These are phyloP conservation scores for Primulina huaijiensis DNA, from an alignment of 257 asterid genomes.

Conservation along the genomic window DNA sequence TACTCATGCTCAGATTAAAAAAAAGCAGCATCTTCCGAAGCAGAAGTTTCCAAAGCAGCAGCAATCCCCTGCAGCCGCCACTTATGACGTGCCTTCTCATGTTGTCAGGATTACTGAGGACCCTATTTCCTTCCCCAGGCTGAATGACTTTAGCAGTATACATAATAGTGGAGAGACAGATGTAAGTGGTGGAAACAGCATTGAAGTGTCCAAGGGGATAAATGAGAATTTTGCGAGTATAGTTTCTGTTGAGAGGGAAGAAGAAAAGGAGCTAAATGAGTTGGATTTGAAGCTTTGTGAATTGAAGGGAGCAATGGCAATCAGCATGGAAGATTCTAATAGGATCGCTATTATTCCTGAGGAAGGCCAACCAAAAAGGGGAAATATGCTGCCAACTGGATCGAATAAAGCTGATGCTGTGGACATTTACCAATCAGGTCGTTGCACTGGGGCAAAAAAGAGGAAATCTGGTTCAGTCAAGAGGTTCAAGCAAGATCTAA, in stretches of 20 bases:
- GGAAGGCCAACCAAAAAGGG: slow-evolving; percentile 28
- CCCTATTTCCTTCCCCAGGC: slow-evolving; percentile 30
- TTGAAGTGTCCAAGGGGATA: slow-evolving; percentile 35
- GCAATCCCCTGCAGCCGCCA: slow-evolving; percentile 50
- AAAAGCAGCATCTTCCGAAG: slow-evolving; percentile 30
- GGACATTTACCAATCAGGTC: slow-evolving; percentile 46
- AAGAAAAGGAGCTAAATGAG: slow-evolving; percentile 42
- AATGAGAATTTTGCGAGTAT: slow-evolving; percentile 40
- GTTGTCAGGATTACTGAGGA: slow-evolving; percentile 39
- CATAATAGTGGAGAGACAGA: slow-evolving; percentile 32
- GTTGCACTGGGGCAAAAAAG: slow-evolving; percentile 72
- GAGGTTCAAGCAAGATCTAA: slow-evolving; percentile 67
- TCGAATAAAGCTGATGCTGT: slow-evolving; percentile 36
- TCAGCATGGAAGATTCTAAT: slow-evolving; percentile 28
- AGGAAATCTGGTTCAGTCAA: slow-evolving; percentile 91
- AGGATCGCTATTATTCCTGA: slow-evolving; percentile 28
- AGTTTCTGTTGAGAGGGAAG: slow-evolving; percentile 32
- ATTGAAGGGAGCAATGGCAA: slow-evolving; percentile 41
- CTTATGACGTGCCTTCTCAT: slow-evolving; percentile 46
- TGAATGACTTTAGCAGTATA: slow-evolving; percentile 25
- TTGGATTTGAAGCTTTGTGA: slow-evolving; percentile 62
- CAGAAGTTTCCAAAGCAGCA: slow-evolving; percentile 33
- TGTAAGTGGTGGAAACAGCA: slow-evolving; percentile 26
- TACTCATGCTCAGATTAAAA: slow-evolving; percentile 58
- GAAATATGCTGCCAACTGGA: slow-evolving; percentile 36